Evolutionary conservation across 2,329 filamentous ascomycete genomes (phyloP).

Genomic region (Diaporthe velutina): DNA sequence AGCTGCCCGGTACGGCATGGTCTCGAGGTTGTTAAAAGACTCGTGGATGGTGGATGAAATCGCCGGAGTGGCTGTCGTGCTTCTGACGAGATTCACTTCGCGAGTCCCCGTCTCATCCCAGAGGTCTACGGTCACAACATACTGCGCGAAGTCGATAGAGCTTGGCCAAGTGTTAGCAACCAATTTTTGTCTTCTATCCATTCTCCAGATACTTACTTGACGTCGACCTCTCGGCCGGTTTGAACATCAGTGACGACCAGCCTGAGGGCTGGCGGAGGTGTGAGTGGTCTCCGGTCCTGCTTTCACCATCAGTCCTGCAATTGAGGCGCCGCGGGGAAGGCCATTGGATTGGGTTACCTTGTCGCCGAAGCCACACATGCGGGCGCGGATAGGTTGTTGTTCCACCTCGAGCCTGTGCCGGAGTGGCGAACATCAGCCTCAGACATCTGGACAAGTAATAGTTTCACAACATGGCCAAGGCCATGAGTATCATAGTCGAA

Average conservation of each 20-base stretch:
- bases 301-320: constrained; percentile 11
- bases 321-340: constrained; percentile 12
- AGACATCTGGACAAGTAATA: constrained; percentile 2
- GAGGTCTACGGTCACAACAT: constrained; percentile 75
- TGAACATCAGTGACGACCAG: constrained; percentile 81
- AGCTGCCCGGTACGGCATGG: constrained; percentile 43
- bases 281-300: constrained; percentile 94
- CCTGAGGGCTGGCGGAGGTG: constrained; percentile 91
- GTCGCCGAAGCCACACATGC: constrained; percentile 99
- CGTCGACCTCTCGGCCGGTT: constrained; percentile 85
- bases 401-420: constrained; percentile 77
- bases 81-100: constrained; percentile 76
- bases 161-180: constrained; percentile 28
- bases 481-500: neutral
- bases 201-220: constrained; percentile 72
- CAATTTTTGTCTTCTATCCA: constrained; percentile 33
- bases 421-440: constrained; percentile 4
- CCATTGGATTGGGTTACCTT: constrained; percentile 71
- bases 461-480: constrained; percentile 2
- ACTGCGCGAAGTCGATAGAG: constrained; percentile 43
- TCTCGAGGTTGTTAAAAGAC: constrained; percentile 74
- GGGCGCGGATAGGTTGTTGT: constrained; percentile 91
- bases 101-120: constrained; percentile 75
- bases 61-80: constrained; percentile 73
- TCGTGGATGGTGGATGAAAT: constrained; percentile 86